Evolutionary conservation across 495 filamentous ascomycete genomes (phyloP).

Genomic region (Lepidopterella palustris): DNA sequence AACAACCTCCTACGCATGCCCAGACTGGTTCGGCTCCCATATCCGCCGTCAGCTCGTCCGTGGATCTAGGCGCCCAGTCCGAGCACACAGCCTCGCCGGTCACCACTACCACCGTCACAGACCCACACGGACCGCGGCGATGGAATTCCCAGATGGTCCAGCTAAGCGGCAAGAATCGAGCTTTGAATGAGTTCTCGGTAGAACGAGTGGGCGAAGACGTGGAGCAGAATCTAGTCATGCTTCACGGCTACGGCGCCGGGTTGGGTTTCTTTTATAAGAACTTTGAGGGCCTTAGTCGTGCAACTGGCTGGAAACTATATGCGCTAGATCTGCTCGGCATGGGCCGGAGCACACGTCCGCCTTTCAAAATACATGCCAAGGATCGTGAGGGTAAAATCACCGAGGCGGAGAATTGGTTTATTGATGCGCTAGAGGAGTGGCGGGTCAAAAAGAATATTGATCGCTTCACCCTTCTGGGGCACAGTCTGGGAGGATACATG

Average conservation of each 20-base stretch:
- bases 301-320: slow-evolving; percentile 80
- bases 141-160: slow-evolving; percentile 83
- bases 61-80: slow-evolving; percentile 36
- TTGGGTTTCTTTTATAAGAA: slow-evolving; percentile 98
- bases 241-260: slow-evolving; percentile 94
- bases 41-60: slow-evolving; percentile 32
- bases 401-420: slow-evolving; percentile 93
- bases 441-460: slow-evolving; percentile 80
- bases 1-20: slow-evolving; percentile 63
- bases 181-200: slow-evolving; percentile 87
- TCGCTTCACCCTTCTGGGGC: slow-evolving; percentile 84
- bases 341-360: slow-evolving; percentile 79
- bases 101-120: slow-evolving; percentile 49
- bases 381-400: slow-evolving; percentile 72
- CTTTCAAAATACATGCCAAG: slow-evolving; percentile 77
- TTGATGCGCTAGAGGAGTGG: slow-evolving; percentile 96
- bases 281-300: slow-evolving; percentile 75
- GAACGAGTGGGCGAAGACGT: slow-evolving; percentile 71
- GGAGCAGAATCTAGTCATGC: slow-evolving; percentile 86
- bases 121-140: slow-evolving; percentile 78
- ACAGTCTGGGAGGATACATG: slow-evolving; percentile 91
- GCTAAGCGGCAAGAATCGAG: slow-evolving; percentile 76
- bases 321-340: slow-evolving; percentile 91
- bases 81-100: slow-evolving; percentile 43
- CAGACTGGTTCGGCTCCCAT: slow-evolving; percentile 53